A percentile compares a stretch with the other conserved stretches of the same genome.
phyloP scores from a whole-genome alignment of 2,329 filamentous ascomycete species.

The Helotiales sp. region DNA sequence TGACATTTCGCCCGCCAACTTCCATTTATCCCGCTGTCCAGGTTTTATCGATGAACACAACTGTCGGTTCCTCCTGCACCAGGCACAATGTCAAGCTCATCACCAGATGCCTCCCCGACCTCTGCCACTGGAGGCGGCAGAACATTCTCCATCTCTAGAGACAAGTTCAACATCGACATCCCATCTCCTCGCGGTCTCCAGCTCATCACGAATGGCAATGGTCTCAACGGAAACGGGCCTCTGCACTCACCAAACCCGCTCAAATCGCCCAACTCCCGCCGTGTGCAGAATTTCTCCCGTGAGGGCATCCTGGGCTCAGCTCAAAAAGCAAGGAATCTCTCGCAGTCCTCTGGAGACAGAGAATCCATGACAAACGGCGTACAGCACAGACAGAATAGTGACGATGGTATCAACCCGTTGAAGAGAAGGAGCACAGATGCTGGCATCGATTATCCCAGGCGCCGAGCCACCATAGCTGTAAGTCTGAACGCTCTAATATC shows the following conservation, averaged over 20 bases:
- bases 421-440: constrained; percentile 67
- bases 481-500: constrained; percentile 40
- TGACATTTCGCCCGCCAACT: constrained; percentile 14
- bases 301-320: constrained; percentile 59
- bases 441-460: constrained; percentile 66
- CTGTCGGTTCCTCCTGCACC: constrained; percentile 19
- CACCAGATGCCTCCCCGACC: constrained; percentile 39
- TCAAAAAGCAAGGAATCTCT: constrained; percentile 59
- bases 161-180: constrained; percentile 40
- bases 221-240: constrained; percentile 29
- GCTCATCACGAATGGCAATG: constrained; percentile 33
- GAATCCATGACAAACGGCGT: constrained; percentile 46
- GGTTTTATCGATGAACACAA: constrained; percentile 28
- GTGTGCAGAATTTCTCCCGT: constrained; percentile 57
- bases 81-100: constrained; percentile 41
- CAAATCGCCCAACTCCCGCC: constrained; percentile 56
- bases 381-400: constrained; percentile 50
- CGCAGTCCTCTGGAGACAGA: constrained; percentile 57
- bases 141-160: constrained; percentile 40
- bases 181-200: constrained; percentile 39
- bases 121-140: constrained; percentile 36
- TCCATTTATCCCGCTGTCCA: constrained; percentile 18
- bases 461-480: constrained; percentile 70
- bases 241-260: constrained; percentile 43
- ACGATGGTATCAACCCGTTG: constrained; percentile 62